Conservation (phyloP, 805 yeast genomes). For the Hanseniaspora hatyaiensis region DNA sequence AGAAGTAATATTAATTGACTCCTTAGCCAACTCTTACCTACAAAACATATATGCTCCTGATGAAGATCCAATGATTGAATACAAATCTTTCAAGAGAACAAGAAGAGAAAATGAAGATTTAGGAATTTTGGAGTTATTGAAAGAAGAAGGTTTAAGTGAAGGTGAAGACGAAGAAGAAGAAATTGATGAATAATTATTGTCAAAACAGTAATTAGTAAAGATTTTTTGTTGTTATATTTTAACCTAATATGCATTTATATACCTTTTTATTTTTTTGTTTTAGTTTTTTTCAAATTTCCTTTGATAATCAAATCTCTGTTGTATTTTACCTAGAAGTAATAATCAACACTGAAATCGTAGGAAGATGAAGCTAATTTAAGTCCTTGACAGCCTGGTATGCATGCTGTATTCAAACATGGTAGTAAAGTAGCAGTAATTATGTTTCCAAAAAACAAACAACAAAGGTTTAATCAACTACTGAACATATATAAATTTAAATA, state of each 20-base stretch:
- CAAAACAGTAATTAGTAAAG: too few relatives aligned
- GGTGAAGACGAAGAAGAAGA: conserved; percentile 16
- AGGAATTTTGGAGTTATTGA: conserved; percentile 42
- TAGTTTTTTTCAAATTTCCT: too few relatives aligned
- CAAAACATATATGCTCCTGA: conserved; percentile 99
- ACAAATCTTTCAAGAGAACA: conserved; percentile 85
- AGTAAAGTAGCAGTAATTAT: too few relatives aligned
- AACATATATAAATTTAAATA: neutral
- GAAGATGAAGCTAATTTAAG: too few relatives aligned
- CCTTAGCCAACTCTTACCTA: conserved; percentile 85
- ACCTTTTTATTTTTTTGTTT: too few relatives aligned
- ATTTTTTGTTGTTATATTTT: too few relatives aligned
- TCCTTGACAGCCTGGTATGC: too few relatives aligned
- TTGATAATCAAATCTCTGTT: too few relatives aligned
- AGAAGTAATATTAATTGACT: conserved; percentile 85
- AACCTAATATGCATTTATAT: too few relatives aligned
- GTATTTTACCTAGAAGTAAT: too few relatives aligned
- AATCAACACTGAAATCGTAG: too few relatives aligned
- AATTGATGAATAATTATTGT: conserved; percentile 16
- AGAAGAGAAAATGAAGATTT: conserved; percentile 80
- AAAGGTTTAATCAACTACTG: neutral
- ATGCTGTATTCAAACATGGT: too few relatives aligned
- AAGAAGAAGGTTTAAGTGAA: conserved; percentile 31
- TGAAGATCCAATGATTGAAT: conserved; percentile 86
- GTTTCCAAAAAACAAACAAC: neutral